These are phyloP conservation scores for Pulveroboletus sp. DNA, from an alignment of 768 basidiomycete genomes.

Conservation along the genomic window DNA sequence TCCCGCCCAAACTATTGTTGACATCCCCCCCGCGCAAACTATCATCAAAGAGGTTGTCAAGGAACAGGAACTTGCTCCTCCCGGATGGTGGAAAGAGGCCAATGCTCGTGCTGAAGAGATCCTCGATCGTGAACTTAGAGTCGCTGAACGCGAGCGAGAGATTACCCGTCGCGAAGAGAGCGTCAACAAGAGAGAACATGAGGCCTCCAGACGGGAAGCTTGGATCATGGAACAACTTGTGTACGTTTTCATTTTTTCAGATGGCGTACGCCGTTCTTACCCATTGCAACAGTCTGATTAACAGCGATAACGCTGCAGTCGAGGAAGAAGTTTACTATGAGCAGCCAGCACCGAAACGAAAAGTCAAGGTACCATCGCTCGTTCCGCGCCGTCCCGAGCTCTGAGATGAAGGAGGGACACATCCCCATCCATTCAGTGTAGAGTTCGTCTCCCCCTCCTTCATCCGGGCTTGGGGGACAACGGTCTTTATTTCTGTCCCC, in stretches of 20 bases:
- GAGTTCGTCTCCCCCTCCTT: slow-evolving; percentile 82
- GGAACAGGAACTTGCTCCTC: slow-evolving; percentile 72
- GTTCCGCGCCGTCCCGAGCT: slow-evolving; percentile 83
- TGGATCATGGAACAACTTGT: slow-evolving; percentile 95
- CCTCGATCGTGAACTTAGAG: slow-evolving; percentile 79
- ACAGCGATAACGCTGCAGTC: slow-evolving; percentile 61
- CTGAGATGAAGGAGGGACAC: slow-evolving; percentile 85
- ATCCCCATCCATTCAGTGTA: slow-evolving; percentile 41
- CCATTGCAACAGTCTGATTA: slow-evolving; percentile 51
- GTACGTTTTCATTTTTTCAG: slow-evolving; percentile 41
- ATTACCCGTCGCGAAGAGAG: slow-evolving; percentile 82
- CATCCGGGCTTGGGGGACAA: slow-evolving; percentile 90
- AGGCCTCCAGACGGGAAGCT: slow-evolving; percentile 78
- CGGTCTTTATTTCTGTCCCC: slow-evolving; percentile 68
- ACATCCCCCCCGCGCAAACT: slow-evolving; percentile 65
- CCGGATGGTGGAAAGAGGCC: slow-evolving; percentile 72
- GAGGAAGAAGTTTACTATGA: slow-evolving; percentile 84
- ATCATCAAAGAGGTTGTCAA: slow-evolving; percentile 86
- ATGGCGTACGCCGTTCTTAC: slow-evolving; percentile 1
- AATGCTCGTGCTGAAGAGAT: slow-evolving; percentile 74
- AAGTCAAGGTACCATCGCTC: slow-evolving; percentile 88
- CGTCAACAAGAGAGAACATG: slow-evolving; percentile 82
- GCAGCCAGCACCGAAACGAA: slow-evolving; percentile 61
- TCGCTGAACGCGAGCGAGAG: slow-evolving; percentile 81
- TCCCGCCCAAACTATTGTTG: slow-evolving; percentile 46